Conservation (phyloP, 768 basidiomycete genomes). For the Tylopilus sp. region DNA sequence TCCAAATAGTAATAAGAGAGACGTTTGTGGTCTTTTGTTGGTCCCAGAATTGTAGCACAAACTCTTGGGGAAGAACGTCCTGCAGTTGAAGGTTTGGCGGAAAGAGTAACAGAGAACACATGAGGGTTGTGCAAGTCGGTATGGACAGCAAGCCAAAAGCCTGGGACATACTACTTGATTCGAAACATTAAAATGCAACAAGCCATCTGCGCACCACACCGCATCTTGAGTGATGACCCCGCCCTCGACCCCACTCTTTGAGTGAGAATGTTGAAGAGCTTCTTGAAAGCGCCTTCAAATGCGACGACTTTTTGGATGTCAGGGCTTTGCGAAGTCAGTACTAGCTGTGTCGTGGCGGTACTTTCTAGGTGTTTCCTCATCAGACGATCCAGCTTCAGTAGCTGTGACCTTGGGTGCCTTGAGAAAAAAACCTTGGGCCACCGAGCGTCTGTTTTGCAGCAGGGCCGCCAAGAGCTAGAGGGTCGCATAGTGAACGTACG, state of each 20-base stretch:
- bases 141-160: not conserved
- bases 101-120: no score
- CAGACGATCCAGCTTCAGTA: not conserved
- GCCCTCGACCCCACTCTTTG: no score
- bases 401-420: constrained; percentile 55
- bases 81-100: constrained; percentile 58
- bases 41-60: constrained; percentile 96
- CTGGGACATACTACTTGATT: constrained; percentile 74
- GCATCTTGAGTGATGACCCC: no score
- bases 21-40: no score
- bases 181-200: constrained; percentile 89
- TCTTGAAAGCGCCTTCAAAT: constrained; percentile 96
- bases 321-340: constrained; percentile 90
- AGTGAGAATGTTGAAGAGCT: no score
- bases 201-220: constrained; percentile 78
- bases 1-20: no score
- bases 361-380: no score
- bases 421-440: constrained; percentile 86
- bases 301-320: no score
- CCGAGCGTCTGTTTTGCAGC: constrained; percentile 78
- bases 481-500: constrained; percentile 81
- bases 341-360: constrained; percentile 71
- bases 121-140: constrained; percentile 48
- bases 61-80: constrained; percentile 72
- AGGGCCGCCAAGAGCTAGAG: constrained; percentile 87